Conservation (phyloP, 75 land plant species). For the Pinus albicaulis region DNA sequence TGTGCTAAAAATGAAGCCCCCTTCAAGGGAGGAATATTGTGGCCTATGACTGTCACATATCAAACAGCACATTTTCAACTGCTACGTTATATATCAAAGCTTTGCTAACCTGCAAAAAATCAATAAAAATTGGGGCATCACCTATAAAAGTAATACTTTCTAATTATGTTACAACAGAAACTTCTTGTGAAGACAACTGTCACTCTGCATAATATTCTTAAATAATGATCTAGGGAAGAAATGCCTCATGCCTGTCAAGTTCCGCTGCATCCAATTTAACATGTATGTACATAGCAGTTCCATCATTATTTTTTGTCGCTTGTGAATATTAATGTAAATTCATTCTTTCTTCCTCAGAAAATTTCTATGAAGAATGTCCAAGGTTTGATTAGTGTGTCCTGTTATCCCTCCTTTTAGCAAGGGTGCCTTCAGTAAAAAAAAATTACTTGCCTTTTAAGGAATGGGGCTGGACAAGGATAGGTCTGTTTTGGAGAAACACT, state of each 20-base stretch:
- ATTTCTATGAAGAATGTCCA: not conserved
- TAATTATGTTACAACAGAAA: not conserved
- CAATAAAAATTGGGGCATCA: not conserved
- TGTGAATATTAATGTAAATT: not conserved
- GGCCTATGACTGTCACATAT: constrained; percentile 16
- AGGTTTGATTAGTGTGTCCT: not conserved
- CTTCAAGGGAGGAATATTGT: constrained; percentile 16
- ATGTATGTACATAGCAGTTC: not conserved
- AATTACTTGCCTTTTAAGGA: too few relatives aligned
- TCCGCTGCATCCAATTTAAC: not conserved
- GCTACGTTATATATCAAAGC: not conserved
- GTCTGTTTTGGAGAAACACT: too few relatives aligned
- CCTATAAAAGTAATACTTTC: not conserved
- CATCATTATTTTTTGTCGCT: not conserved
- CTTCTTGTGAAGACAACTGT: not conserved
- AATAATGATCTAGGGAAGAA: not conserved
- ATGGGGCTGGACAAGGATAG: too few relatives aligned
- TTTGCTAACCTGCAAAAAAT: not conserved
- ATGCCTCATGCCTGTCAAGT: not conserved
- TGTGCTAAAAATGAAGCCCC: constrained; percentile 9
- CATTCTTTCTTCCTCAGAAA: not conserved
- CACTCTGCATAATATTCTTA: not conserved
- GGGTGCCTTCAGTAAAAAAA: too few relatives aligned
- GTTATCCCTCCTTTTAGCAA: too few relatives aligned
- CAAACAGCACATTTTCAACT: not conserved